Evolutionary conservation across 371 early-diverging fungal species (phyloP), one percentile per base, ranked within the genome.

Genomic region (Mucor velutinosus): DNA sequence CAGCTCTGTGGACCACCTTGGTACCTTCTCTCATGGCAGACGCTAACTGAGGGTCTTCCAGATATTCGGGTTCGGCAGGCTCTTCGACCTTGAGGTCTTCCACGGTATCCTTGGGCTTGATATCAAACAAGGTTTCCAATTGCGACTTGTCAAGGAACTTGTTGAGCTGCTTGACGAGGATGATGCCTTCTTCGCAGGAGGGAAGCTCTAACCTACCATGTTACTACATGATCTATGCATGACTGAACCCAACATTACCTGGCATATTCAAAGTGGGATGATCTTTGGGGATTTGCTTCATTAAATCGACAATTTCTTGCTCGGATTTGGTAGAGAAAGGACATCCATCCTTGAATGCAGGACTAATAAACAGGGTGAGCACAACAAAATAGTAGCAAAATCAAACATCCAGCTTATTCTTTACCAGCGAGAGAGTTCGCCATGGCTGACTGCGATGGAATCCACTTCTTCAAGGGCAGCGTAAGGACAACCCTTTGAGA

Each of bases 1-100:
- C 86, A 30, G 82, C 83, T 47, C 76, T 76, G 67, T 89, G 89
- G 29, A 85, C 79, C 61, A 66, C 81, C 71, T 83, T 86, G 64
- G 89, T 89, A 12, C 87, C 86, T 77, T 89, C 84, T 37, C 82
- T 76, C 85, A 84, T 82, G 14, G 76, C 78, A 37, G 71, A 66
- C 17, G 85, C 85, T 21, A 84, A 56, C 59, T 83, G 81, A 51
- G 83, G 83, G 37, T 83, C 76, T 41, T 80, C 77, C 4, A 83
- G 68, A 11, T 66, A 58, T n/a, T 73, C 73, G 5, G 65, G 49
- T 35, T 62, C 63, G 10, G 62, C 43, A 19, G 33, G 30, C 12
- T 56, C 65, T 59, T 49, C 41, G 15, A 53, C 51, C 30, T 58
- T 59, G 63, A 23, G 39, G 55, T 57, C 62, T 14, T 67, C 61